Base-by-base conservation (phyloP, 257 asterid species). In the Penstemon newberryi region DNA sequence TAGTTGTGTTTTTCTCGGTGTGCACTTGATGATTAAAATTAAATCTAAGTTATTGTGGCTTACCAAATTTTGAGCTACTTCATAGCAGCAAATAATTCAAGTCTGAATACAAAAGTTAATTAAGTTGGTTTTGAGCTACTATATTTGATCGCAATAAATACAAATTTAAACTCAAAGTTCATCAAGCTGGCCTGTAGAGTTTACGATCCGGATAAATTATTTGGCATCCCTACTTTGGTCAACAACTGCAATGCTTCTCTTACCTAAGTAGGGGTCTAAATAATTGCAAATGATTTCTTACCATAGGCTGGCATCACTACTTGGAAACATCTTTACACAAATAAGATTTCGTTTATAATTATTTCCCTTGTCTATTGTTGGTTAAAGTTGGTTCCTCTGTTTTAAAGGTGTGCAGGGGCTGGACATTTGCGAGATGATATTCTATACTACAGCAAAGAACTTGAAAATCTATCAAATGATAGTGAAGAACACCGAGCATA, bases 381-480 rank as follows among this genome's bases (percentile, higher is more conserved):
- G 59, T 60, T 66, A 43, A 53, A 66, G 13, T 74, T 61, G 25
- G 50, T 9, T 71, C 63, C 66, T 71, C 65, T 55, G 60, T 70
- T 71, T 50, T 67, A 56, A 56, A 93, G 97, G 87, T 88, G 99
- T 83, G 88, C 96, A 46, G 97, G 99, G 73, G 97, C 99, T 59
- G 97, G 99, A 64, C 96, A 93, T 83, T 76, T 90, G 75, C 84
- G 92, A 73, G 96, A 88, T 54, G 99, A 93, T 78, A 93, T 88
- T 71, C 78, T 88, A 49, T 70, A 83, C 79, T 85, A 85, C 78
- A 64, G 76, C 60, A 82, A 83, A 83, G 94, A 88, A 78, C 86
- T 90, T 58, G 96, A 88, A 73, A 85, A 78, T 81, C 79, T 81
- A 72, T 67, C 84, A 11, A 75, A 79, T 73, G 84, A 63, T 43